phyloP scores from a whole-genome alignment of 441 rosid species.

The Erysimum cheiri region DNA sequence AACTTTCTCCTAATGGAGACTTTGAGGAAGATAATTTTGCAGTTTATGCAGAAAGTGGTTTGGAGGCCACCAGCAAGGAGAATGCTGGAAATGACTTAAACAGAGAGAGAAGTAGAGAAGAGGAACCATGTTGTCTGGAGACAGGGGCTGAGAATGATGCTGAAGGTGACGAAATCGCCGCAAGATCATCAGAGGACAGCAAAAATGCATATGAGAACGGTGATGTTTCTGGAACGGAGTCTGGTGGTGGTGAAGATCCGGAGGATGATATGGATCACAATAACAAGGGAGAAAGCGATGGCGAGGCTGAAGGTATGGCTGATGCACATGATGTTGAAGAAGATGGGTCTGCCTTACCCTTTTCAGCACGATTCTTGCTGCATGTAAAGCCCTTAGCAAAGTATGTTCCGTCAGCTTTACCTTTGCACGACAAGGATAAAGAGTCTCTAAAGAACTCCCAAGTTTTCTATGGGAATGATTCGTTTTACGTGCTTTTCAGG shows the following conservation, averaged over 20 bases:
- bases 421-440: constrained; percentile 52
- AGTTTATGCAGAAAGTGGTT: constrained; percentile 65
- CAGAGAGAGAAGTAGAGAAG: constrained; percentile 18
- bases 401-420: constrained; percentile 57
- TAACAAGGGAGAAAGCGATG: constrained; percentile 93
- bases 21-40: constrained; percentile 96
- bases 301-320: constrained; percentile 70
- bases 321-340: constrained; percentile 88
- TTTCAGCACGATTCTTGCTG: constrained; percentile 72
- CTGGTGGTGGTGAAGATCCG: constrained; percentile 83
- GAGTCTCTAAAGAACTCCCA: constrained; percentile 58
- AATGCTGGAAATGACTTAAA: constrained; percentile 11
- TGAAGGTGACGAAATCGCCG: constrained; percentile 85
- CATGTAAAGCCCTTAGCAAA: constrained; percentile 90
- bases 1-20: constrained; percentile 91
- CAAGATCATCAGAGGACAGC: constrained; percentile 85
- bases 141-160: constrained; percentile 59
- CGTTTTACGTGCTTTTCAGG: constrained; percentile 91
- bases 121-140: constrained; percentile 6
- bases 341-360: constrained; percentile 61
- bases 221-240: constrained; percentile 88
- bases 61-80: constrained; percentile 54
- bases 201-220: constrained; percentile 92
- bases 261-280: constrained; percentile 77
- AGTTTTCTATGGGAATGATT: constrained; percentile 95